Conservation (phyloP, 306 rosid species). For the Inga laurina region DNA sequence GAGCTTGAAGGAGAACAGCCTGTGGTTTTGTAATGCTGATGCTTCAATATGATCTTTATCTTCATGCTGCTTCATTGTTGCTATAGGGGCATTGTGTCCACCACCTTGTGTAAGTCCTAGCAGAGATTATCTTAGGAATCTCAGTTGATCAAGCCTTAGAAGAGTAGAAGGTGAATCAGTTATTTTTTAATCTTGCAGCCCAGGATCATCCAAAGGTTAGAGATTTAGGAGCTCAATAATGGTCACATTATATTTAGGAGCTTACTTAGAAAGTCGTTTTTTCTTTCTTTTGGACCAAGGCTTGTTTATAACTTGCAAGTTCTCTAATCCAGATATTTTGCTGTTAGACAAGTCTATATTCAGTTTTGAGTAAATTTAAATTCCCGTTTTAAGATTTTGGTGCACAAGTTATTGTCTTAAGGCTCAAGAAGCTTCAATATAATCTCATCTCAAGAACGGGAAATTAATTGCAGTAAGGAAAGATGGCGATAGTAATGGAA, state of each 20-base stretch:
- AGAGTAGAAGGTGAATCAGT: background rate
- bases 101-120: background rate
- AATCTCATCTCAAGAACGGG: background rate
- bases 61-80: background rate
- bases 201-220: background rate
- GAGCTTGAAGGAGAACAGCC: slow-evolving; percentile 95
- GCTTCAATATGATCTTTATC: slow-evolving; percentile 1
- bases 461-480: too few species aligned
- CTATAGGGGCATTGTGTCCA: background rate
- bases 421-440: slow-evolving; percentile 6
- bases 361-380: too few species aligned
- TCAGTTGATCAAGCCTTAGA: background rate
- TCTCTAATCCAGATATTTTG: too few species aligned
- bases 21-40: slow-evolving; percentile 33
- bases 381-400: too few species aligned
- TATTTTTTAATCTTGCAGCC: background rate
- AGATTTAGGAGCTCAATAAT: too few species aligned
- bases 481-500: too few species aligned
- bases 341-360: too few species aligned
- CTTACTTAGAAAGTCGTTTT: too few species aligned
- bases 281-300: too few species aligned
- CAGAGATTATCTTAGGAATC: background rate
- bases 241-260: too few species aligned
- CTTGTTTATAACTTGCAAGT: too few species aligned
- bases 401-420: too few species aligned